Base-by-base conservation (phyloP, 352 stramenopile genomes). In the Globisporangium lucens region DNA sequence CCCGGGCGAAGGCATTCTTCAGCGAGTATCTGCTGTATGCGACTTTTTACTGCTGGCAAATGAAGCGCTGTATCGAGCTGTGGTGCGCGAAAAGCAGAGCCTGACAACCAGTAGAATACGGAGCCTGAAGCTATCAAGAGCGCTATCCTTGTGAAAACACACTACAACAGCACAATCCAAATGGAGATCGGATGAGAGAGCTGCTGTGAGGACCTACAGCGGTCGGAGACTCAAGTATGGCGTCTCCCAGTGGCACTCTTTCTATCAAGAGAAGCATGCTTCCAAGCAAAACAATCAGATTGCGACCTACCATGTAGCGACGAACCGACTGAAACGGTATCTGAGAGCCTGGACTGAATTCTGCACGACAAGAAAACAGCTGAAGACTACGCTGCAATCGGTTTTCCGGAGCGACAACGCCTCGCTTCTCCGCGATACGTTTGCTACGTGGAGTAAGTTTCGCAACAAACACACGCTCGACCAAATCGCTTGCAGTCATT, bases 21-120 rank as follows among this genome's bases (percentile, higher is more conserved):
- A 60, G 58, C 20, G 67, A 78, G 30, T 81, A 74, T 56, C 52
- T 81, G 0, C 22, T 71, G 24, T 78, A 63, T 13, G 29, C 76
- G 4, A 36, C 58, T 5, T 74, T 83, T 46, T 76, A 69, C 61
- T 30, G 62, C 1, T 83, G 76, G 76, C 74, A 80, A 62, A 70
- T 22, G 52, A 55, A 29, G 15, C 22, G n/a, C 20, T 67, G 0
- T 24, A 15, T 29, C 66, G 46, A 27, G 46, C 15, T 9, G 30
- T 66, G 15, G n/a, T 24, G 41, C 15, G 49, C n/a, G 65, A 70
- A 55, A 66, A 65, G 20, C 17, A 47, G 20, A 38, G 3, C 20
- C 8, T 70, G 4, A 38, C 49, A 22, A 33, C 35, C 13, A 5
- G 9, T 0, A 38, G 57, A 36, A 56, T 70, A 36, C 17, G 56